Base-by-base conservation (phyloP, 768 basidiomycete species). In the Leccinum uliginosum region DNA sequence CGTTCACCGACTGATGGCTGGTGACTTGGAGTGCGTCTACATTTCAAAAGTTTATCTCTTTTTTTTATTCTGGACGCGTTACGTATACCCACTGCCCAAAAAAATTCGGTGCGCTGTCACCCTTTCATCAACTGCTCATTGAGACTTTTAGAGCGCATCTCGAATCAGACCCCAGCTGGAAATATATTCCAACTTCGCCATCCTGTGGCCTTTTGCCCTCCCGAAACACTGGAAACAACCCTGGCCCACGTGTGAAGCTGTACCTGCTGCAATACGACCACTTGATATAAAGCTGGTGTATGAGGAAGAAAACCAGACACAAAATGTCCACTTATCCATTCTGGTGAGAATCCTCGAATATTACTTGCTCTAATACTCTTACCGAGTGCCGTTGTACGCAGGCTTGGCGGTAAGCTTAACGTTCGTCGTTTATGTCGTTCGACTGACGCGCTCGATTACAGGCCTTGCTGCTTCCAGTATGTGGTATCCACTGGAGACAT, bases 381-480 rank as follows among this genome's bases (percentile, higher is more conserved):
- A 29, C 52, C 65, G 24, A 60, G 38, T 45, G 6, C n/a, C 1
- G 1, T 47, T 49, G 49, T 51, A 50, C 53, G 30, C 56, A 86
- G 85, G 84, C 78, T 86, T 53, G 85, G 85, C 77, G 85, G 85
- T 85, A 67, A 57, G 60, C 49, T 34, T 45, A 17, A n/a, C 19
- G 19, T 56, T 35, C 43, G 34, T 29, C 24, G 26, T 32, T 26
- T n/a, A 19, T 24, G 19, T 14, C 47, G 43, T 50, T 44, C 15
- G 32, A 45, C 54, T 59, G 23, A 62, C 53, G 17, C 19, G n/a
- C 62, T 55, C 58, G 59, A 30, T 59, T 27, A 49, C 55, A 86
- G 85, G 85, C 44, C 76, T 86, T 49, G 83, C 82, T 27, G 85
- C 85, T 32, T 84, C 84, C 45, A 79, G 85, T 86, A 67, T 24